Percentiles rank a stretch among this genome's conserved stretches.
Evolutionary conservation across 495 filamentous ascomycete genomes (phyloP).

Genomic region (Penicillium subrubescens): DNA sequence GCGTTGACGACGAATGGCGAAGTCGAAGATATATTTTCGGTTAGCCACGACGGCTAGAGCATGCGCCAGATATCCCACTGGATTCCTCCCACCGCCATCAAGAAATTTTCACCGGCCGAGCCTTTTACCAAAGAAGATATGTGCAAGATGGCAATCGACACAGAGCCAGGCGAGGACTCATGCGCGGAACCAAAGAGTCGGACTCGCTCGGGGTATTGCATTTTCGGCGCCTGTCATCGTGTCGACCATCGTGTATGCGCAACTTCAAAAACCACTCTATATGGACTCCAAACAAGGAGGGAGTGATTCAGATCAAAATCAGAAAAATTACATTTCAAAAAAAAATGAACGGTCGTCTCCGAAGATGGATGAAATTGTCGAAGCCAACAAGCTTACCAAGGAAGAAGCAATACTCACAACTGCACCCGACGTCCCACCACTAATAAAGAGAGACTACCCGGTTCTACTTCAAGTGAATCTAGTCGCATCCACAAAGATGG

Average conservation of each 20-base stretch:
- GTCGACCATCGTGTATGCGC: neutral
- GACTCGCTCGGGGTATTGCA: neutral
- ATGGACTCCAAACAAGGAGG: neutral
- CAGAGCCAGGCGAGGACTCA: neutral
- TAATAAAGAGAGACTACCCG: neutral
- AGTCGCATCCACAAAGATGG: neutral
- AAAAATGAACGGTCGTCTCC: neutral
- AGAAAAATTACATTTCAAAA: neutral
- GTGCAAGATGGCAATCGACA: neutral
- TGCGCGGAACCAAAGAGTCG: neutral
- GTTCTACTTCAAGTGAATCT: neutral
- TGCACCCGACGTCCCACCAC: neutral
- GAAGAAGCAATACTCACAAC: neutral
- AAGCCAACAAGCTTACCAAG: neutral
- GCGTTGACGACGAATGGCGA: neutral
- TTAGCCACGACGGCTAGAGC: neutral
- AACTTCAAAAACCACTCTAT: neutral
- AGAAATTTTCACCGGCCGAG: neutral
- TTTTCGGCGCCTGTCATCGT: neutral
- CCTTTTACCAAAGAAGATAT: neutral
- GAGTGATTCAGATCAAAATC: neutral
- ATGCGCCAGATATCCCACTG: neutral
- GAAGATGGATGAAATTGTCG: neutral
- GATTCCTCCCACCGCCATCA: neutral
- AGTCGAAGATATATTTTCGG: neutral